These are phyloP conservation scores for Chlorella sp. DNA, from an alignment of 139 green algal species.

Conservation along the genomic window DNA sequence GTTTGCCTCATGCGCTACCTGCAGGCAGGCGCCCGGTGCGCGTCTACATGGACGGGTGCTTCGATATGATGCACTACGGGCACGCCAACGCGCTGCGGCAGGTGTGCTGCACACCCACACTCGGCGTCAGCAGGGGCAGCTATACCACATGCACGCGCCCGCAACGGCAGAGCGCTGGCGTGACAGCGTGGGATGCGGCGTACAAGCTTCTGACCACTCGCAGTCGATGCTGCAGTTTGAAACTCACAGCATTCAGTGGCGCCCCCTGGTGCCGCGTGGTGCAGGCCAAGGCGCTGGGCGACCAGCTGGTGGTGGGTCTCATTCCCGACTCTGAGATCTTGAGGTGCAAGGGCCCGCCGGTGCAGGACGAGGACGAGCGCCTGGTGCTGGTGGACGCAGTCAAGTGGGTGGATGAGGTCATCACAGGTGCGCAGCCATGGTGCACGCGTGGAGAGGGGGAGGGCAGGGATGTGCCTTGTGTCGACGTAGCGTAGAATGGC, in stretches of 20 bases:
- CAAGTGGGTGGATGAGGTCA: constrained; percentile 99
- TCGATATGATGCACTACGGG: constrained; percentile 99
- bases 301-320: constrained; percentile 93
- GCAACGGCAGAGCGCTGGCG: too few species aligned
- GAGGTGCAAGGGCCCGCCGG: constrained; percentile 85
- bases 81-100: constrained; percentile 97
- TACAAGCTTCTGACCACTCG: too few species aligned
- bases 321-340: constrained; percentile 93
- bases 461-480: too few species aligned
- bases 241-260: too few species aligned
- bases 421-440: constrained; percentile 39
- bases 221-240: too few species aligned
- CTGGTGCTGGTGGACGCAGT: constrained; percentile 79
- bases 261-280: not conserved
- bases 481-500: too few species aligned
- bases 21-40: constrained; percentile 65
- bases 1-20: not conserved
- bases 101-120: too few species aligned
- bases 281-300: constrained; percentile 77
- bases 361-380: constrained; percentile 88
- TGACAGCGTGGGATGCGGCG: too few species aligned
- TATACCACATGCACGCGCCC: too few species aligned
- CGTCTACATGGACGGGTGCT: constrained; percentile 99
- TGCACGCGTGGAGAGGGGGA: too few species aligned
- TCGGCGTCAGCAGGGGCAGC: too few species aligned